Evolutionary conservation across 164 flowering plant genomes (phyloP).

Genomic region (Aristolochia fimbriata): DNA sequence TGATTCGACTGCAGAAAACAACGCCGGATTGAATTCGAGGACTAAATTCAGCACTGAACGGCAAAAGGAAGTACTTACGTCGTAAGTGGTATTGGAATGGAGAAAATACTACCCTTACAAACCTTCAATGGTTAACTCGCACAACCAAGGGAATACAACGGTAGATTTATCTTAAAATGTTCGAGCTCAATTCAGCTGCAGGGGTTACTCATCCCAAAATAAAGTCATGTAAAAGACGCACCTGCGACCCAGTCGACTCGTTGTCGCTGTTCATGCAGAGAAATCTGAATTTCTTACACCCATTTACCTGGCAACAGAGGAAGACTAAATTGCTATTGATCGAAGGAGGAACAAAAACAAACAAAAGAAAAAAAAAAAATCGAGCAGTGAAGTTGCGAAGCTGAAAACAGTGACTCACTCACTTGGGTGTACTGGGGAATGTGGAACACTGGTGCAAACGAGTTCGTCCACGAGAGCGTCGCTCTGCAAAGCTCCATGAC

Average conservation of each 20-base stretch:
- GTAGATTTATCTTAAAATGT: no score
- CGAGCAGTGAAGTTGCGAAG: not conserved
- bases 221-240: no score
- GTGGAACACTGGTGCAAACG: constrained; percentile 31
- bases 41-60: not conserved
- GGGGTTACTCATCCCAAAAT: not conserved
- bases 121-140: no score
- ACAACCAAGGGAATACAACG: no score
- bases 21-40: not conserved
- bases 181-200: no score
- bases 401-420: constrained; percentile 2
- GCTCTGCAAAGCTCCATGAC: constrained; percentile 35
- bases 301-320: constrained; percentile 12
- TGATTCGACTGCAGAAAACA: constrained; percentile 36
- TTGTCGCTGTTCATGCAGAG: constrained; percentile 16
- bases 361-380: no score
- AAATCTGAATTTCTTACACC: constrained; percentile 25
- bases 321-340: not conserved
- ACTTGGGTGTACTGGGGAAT: constrained; percentile 10
- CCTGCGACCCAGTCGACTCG: constrained; percentile 29
- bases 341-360: not conserved
- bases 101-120: no score
- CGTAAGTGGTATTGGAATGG: no score
- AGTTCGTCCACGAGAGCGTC: constrained; percentile 38
- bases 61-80: not conserved